Evolutionary conservation across 768 basidiomycete species (phyloP), one percentile per base, ranked within the genome.

Genomic region (Pleurotus eryngii): DNA sequence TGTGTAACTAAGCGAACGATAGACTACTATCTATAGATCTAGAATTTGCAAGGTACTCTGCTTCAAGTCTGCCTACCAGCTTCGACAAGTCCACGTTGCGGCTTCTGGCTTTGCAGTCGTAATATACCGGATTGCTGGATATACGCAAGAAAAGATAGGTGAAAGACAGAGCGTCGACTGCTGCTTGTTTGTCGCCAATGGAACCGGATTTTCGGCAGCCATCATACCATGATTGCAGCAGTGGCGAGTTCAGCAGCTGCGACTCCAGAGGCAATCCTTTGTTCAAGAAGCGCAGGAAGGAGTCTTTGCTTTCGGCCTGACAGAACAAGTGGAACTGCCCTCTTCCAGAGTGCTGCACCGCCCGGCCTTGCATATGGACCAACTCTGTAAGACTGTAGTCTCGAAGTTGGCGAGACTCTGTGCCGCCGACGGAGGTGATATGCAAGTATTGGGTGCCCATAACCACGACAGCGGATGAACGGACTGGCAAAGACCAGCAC

Each of bases 241-340:
- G 69, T 7, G 74, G 67, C 42, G 78, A 78, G 57, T 81, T 82
- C 37, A 81, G 68, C 8, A 98, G 72, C 24, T 76, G 75, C 7
- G 96, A 98, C 72, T 99, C 97, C 37, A 98, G 73, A 1, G 94
- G 92, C 18, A 96, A 74, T 4, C 97, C 97, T 18, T 95, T 89
- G 57, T 87, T 85, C 60, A 99, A 72, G 76, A 96, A 94, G 22
- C 89, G 85, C 45, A 81, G 81, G 67, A 93, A 86, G 12, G 87
- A 87, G 60, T 93, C 90, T 59, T 85, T 83, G 48, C 87, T 83
- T 68, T 97, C 95, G 5, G 85, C 77, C 62, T 94, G 95, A 70
- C 96, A 98, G 67, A 99, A 90, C 46, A 98, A 72, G 65, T 89
- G 78, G 73, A 96, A 95, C 57, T 80, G 79, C 0, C 92, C 89